Percentiles rank a stretch among this genome's conserved stretches.
These are phyloP conservation scores for Maudiozyma pseudohumilis DNA, from an alignment of 805 yeast genomes.

Conservation along the genomic window DNA sequence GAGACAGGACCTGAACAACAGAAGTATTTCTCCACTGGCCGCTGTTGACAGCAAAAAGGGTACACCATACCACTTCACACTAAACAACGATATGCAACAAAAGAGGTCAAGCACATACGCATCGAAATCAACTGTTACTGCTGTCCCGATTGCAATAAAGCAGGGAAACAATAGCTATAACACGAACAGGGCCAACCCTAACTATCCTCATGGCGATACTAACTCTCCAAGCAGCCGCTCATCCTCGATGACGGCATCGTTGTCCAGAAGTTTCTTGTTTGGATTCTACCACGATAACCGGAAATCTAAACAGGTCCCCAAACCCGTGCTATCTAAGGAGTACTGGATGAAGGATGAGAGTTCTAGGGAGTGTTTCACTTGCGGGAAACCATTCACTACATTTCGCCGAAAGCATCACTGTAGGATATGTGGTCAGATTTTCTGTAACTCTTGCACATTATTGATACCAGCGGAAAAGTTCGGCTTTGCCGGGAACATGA, in stretches of 20 bases:
- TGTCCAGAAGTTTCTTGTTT: constrained; percentile 34
- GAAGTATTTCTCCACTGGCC: neutral
- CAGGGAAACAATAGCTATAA: constrained; percentile 8
- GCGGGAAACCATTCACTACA: constrained; percentile 71
- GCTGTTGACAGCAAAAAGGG: neutral
- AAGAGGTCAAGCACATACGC: constrained; percentile 29
- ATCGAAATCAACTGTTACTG: constrained; percentile 26
- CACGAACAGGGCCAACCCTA: no score
- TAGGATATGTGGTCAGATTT: constrained; percentile 90
- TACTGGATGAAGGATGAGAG: constrained; percentile 97
- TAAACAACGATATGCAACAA: constrained; percentile 18
- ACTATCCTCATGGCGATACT: constrained; percentile 27
- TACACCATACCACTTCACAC: constrained; percentile 15
- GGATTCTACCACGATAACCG: constrained; percentile 30
- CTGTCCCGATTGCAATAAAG: constrained; percentile 25
- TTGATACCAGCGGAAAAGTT: constrained; percentile 58
- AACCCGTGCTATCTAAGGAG: constrained; percentile 39
- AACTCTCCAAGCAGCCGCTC: constrained; percentile 30
- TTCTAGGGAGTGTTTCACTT: constrained; percentile 77
- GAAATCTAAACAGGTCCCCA: constrained; percentile 16
- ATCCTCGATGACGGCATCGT: constrained; percentile 34
- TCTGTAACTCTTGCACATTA: constrained; percentile 74
- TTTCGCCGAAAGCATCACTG: constrained; percentile 92
- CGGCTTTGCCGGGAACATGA: constrained; percentile 54
- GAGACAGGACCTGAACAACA: neutral